Evolutionary conservation across 495 filamentous ascomycete genomes (phyloP).

Genomic region (Aspergillus affinis): DNA sequence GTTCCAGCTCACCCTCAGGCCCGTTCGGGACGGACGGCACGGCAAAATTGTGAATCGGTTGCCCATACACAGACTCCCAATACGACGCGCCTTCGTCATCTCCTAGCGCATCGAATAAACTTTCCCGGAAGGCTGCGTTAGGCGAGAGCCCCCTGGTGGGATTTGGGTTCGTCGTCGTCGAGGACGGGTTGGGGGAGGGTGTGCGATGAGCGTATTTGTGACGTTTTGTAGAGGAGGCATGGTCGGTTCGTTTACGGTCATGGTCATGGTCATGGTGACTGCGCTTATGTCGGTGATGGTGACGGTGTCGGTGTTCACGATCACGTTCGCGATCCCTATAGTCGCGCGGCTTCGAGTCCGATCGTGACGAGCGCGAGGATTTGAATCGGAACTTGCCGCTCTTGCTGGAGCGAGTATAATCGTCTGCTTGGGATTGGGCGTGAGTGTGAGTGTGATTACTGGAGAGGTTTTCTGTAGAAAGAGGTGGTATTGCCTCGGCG

Average conservation of each 20-base stretch:
- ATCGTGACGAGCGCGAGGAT: conserved; percentile 7
- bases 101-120: conserved; percentile 97
- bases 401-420: conserved; percentile 27
- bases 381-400: conserved; percentile 60
- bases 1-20: conserved; percentile 65
- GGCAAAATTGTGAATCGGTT: conserved; percentile 75
- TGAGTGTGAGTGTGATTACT: no score
- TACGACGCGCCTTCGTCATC: conserved; percentile 95
- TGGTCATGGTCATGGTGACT: conserved; percentile 27
- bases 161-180: conserved; percentile 5
- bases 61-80: conserved; percentile 93
- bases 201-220: conserved; percentile 18
- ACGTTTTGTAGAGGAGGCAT: conserved; percentile 20
- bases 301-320: conserved; percentile 32
- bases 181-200: conserved; percentile 12
- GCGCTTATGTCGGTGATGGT: conserved; percentile 14
- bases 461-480: no score
- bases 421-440: conserved; percentile 11
- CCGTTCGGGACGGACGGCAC: conserved; percentile 35
- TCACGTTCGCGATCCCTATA: conserved; percentile 12
- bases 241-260: conserved; percentile 30
- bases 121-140: conserved; percentile 81
- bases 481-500: no score
- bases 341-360: conserved; percentile 34
- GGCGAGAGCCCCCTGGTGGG: conserved; percentile 41